Percentiles rank a stretch among this genome's conserved stretches.
phyloP scores from a whole-genome alignment of 352 stramenopile species.

The Elongisporangium senticosum region DNA sequence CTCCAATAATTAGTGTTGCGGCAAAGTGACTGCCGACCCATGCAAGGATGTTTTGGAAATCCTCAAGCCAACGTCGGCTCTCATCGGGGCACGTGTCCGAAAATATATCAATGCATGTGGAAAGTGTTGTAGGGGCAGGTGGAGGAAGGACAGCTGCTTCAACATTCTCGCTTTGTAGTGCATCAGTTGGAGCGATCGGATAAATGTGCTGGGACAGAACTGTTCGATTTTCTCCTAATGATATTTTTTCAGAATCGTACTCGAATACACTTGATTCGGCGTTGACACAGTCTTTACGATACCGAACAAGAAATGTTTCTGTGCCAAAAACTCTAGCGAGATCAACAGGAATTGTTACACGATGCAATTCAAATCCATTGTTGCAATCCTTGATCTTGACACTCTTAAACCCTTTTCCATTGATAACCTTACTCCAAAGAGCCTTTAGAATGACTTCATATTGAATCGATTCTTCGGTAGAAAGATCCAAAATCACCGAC shows the following conservation, averaged over 20 bases:
- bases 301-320: conserved; percentile 35
- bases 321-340: conserved; percentile 39
- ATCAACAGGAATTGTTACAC: conserved; percentile 32
- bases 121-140: conserved; percentile 3
- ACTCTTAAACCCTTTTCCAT: conserved; percentile 15
- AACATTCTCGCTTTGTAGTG: conserved; percentile 3
- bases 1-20: conserved; percentile 41
- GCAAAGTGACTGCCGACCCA: conserved; percentile 67
- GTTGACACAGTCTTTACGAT: conserved; percentile 2
- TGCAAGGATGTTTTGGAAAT: conserved; percentile 57
- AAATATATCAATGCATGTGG: conserved; percentile 6
- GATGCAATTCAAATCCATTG: conserved; percentile 20
- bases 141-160: conserved; percentile 4
- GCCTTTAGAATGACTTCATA: conserved; percentile 28
- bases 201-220: conserved; percentile 60
- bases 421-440: conserved; percentile 35
- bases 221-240: conserved; percentile 35
- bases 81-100: conserved; percentile 20
- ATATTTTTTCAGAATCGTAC: conserved; percentile 24
- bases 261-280: conserved; percentile 7
- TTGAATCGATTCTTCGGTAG: background rate
- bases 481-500: conserved; percentile 14
- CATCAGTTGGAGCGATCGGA: conserved; percentile 9
- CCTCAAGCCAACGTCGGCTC: conserved; percentile 40
- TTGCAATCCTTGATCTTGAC: conserved; percentile 28